These are phyloP conservation scores for Yamadazyma sp. DNA, from an alignment of 805 yeast species.

Conservation along the genomic window DNA sequence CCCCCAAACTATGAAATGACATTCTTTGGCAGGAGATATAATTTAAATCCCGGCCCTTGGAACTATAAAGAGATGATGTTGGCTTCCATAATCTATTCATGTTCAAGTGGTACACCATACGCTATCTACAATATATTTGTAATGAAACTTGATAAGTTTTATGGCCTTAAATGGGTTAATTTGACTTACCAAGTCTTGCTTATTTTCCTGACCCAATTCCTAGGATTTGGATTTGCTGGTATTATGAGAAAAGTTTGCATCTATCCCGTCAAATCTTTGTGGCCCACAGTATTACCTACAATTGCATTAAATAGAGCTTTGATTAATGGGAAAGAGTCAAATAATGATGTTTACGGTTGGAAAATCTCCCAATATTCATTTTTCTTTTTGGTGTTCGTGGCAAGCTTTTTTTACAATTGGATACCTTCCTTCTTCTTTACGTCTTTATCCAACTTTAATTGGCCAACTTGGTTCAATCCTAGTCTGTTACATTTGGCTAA, in stretches of 20 bases:
- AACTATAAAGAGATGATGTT: constrained; percentile 45
- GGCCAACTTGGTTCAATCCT: constrained; percentile 46
- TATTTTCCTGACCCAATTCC: constrained; percentile 52
- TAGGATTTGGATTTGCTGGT: constrained; percentile 70
- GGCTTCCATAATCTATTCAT: constrained; percentile 40
- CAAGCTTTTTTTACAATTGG: constrained; percentile 42
- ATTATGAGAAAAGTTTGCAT: constrained; percentile 54
- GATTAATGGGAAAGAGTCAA: constrained; percentile 22
- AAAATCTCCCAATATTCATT: constrained; percentile 40
- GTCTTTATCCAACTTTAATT: constrained; percentile 38
- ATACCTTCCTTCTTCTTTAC: constrained; percentile 39
- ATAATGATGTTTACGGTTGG: constrained; percentile 33
- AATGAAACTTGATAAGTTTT: constrained; percentile 41
- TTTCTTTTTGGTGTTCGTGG: constrained; percentile 29
- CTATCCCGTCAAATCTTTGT: constrained; percentile 39
- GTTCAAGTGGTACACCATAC: constrained; percentile 42
- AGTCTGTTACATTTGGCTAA: constrained; percentile 38
- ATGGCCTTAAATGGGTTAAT: constrained; percentile 41
- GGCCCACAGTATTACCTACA: constrained; percentile 45
- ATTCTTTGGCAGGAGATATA: constrained; percentile 20
- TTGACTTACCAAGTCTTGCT: constrained; percentile 55
- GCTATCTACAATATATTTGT: constrained; percentile 41
- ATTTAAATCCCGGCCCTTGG: constrained; percentile 43
- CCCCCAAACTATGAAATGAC: constrained; percentile 22
- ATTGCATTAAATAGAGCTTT: constrained; percentile 42